A percentile compares a stretch with the other conserved stretches of the same genome.
These are phyloP conservation scores for Blastobotrys arbuscula DNA, from an alignment of 1,139 yeast species.

Conservation along the genomic window DNA sequence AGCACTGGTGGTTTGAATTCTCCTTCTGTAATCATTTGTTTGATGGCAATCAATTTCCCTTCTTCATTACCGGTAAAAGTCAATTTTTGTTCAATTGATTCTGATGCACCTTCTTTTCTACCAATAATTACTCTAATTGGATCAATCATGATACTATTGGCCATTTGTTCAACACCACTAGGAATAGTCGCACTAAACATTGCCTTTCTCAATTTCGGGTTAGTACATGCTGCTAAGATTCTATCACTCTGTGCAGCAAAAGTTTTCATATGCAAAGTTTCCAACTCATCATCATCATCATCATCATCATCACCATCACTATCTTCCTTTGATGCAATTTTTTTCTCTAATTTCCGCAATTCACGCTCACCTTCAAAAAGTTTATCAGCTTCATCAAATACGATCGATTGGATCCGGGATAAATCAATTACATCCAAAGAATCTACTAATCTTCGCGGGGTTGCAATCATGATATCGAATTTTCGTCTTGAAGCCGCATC, in stretches of 20 bases:
- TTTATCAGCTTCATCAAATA: conserved; percentile 95
- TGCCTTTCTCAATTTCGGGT: conserved; percentile 49
- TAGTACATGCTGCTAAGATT: conserved; percentile 63
- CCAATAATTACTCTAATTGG: conserved; percentile 89
- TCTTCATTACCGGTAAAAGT: conserved; percentile 90
- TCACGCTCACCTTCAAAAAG: conserved; percentile 61
- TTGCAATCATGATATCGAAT: conserved; percentile 76
- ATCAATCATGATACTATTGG: conserved; percentile 74
- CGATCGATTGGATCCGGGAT: conserved; percentile 59
- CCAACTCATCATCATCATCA: not conserved
- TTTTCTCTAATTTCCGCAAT: conserved; percentile 11
- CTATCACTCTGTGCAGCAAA: conserved; percentile 90
- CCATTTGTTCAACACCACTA: conserved; percentile 85
- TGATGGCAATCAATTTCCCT: conserved; percentile 84
- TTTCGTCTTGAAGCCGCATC: conserved; percentile 51
- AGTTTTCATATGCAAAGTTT: conserved; percentile 6
- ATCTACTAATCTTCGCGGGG: conserved; percentile 85
- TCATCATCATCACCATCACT: not conserved
- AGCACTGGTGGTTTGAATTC: conserved; percentile 90
- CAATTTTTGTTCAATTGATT: conserved; percentile 75
- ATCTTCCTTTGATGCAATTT: not conserved
- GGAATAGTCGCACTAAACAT: conserved; percentile 96
- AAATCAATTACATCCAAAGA: conserved; percentile 59
- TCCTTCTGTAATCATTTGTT: conserved; percentile 70
- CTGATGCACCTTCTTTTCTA: conserved; percentile 88